A percentile compares a stretch with the other conserved stretches of the same genome.
Evolutionary conservation across 345 rosid genomes (phyloP).

Genomic region (Populus simonii): DNA sequence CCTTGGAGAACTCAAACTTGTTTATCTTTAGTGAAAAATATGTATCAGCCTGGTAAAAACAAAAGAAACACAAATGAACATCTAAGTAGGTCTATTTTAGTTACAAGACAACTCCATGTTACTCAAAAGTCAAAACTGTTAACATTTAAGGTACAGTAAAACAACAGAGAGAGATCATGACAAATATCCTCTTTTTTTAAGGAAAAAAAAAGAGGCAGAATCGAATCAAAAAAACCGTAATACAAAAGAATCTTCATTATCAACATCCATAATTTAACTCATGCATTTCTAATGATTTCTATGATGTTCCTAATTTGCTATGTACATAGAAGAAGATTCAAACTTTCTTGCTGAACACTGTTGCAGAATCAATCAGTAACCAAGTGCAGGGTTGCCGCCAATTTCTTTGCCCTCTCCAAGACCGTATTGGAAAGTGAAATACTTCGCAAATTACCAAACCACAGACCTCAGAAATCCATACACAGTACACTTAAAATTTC

Average conservation of each 20-base stretch:
- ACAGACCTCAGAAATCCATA: neutral
- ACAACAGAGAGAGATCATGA: neutral
- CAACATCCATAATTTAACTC: neutral
- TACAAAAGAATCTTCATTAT: neutral
- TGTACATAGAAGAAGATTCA: neutral
- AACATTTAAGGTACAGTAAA: neutral
- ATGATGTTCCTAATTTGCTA: neutral
- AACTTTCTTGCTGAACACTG: neutral
- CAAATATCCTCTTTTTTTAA: neutral
- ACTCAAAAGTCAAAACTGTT: neutral
- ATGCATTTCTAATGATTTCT: neutral
- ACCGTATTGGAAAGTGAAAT: neutral
- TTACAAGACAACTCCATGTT: neutral
- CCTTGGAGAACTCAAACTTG: neutral
- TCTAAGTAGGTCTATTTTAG: neutral
- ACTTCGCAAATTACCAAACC: neutral
- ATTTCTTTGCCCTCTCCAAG: neutral
- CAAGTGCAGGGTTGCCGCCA: neutral
- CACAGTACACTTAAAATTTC: neutral
- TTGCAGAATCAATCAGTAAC: neutral
- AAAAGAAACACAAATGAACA: constrained; percentile 8
- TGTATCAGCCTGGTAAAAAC: constrained; percentile 15
- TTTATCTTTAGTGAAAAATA: constrained; percentile 23
- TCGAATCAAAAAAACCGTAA: neutral
- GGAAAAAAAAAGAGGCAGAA: neutral